Percentiles rank a stretch among this genome's conserved stretches.
These are phyloP conservation scores for Salvia miltiorrhiza DNA, from an alignment of 257 asterid genomes.

Conservation along the genomic window DNA sequence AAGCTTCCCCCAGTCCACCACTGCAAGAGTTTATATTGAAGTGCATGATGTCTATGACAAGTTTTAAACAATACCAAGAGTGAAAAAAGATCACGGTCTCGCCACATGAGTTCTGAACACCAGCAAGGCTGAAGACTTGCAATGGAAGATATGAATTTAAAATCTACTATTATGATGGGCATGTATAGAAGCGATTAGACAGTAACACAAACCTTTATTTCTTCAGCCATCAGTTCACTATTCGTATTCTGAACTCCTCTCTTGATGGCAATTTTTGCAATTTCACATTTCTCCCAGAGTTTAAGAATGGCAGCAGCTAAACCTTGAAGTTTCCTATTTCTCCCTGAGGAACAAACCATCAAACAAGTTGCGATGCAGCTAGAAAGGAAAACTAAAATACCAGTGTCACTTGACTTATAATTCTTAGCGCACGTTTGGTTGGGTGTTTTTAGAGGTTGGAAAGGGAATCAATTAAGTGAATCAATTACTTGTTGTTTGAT, in stretches of 20 bases:
- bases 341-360: slow-evolving; percentile 48
- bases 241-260: slow-evolving; percentile 95
- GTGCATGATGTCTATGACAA: slow-evolving; percentile 28
- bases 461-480: no score
- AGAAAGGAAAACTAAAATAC: not conserved
- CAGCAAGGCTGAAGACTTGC: not conserved
- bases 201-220: slow-evolving; percentile 70
- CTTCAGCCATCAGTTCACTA: slow-evolving; percentile 93
- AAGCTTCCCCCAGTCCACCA: slow-evolving; percentile 85
- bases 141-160: not conserved
- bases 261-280: slow-evolving; percentile 88
- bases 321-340: slow-evolving; percentile 90
- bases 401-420: not conserved
- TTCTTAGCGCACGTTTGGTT: no score
- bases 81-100: not conserved
- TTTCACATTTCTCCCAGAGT: slow-evolving; percentile 99
- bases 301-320: slow-evolving; percentile 87
- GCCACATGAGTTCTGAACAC: slow-evolving; percentile 15
- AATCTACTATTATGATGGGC: slow-evolving; percentile 4
- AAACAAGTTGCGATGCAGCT: slow-evolving; percentile 14
- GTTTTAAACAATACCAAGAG: slow-evolving; percentile 8
- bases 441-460: no score
- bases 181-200: slow-evolving; percentile 10
- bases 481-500: no score
- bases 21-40: slow-evolving; percentile 56